Conservation (phyloP, 768 basidiomycete species). For the Russula abietina region DNA sequence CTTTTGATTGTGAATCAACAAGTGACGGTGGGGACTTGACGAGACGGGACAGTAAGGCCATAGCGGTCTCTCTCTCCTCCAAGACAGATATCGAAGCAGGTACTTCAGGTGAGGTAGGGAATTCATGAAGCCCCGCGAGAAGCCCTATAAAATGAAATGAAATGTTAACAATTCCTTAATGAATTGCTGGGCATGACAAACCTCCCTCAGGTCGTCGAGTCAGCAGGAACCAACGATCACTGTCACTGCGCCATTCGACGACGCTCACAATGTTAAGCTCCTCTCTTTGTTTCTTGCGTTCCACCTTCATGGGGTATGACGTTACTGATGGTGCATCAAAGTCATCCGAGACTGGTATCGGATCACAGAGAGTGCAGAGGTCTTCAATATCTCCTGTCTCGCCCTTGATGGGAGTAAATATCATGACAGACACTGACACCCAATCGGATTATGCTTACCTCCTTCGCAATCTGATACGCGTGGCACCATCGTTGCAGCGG, state of each 20-base stretch:
- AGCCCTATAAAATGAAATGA: conserved; percentile 50
- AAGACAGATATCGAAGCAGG: conserved; percentile 37
- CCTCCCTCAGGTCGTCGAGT: conserved; percentile 80
- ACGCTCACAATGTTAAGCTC: conserved; percentile 83
- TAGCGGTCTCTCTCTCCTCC: conserved; percentile 32
- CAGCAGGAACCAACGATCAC: conserved; percentile 62
- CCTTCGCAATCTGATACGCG: conserved; percentile 41
- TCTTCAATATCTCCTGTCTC: conserved; percentile 66
- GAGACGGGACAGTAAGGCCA: conserved; percentile 37
- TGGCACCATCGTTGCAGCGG: conserved; percentile 65
- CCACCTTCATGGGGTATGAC: conserved; percentile 81
- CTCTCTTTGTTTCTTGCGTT: conserved; percentile 75
- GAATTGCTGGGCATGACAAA: conserved; percentile 28
- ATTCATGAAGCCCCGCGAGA: conserved; percentile 84
- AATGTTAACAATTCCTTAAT: background rate
- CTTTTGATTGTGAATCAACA: conserved; percentile 10
- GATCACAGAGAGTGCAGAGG: conserved; percentile 60
- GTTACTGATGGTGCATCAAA: conserved; percentile 42
- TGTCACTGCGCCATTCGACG: conserved; percentile 62
- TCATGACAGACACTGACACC: background rate
- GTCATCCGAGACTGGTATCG: conserved; percentile 36
- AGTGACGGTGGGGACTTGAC: conserved; percentile 30
- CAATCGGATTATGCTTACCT: background rate
- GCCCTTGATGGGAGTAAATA: conserved; percentile 8
- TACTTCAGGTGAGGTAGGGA: conserved; percentile 62